These are phyloP conservation scores for Zygosaccharomyces siamensis DNA, from an alignment of 805 yeast genomes.

Conservation along the genomic window DNA sequence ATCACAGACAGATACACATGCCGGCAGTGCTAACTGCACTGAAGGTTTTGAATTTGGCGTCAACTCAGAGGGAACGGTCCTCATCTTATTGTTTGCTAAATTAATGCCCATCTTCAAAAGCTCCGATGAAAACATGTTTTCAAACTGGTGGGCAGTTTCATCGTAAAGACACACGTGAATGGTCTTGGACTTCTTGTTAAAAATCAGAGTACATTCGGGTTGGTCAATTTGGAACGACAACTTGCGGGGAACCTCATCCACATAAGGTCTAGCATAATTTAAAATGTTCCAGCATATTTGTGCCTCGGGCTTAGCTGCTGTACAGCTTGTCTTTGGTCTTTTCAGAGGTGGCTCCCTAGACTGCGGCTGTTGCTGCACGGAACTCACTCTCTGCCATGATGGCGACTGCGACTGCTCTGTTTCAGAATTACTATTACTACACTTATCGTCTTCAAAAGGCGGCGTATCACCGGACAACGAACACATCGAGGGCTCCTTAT, in stretches of 20 bases:
- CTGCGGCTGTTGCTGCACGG: background rate
- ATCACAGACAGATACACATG: constrained; percentile 21
- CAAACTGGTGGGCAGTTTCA: constrained; percentile 16
- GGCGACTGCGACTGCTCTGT: background rate
- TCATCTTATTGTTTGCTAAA: constrained; percentile 10
- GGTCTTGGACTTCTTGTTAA: constrained; percentile 30
- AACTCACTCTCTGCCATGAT: background rate
- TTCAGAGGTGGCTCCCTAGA: constrained; percentile 16
- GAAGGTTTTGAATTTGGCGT: background rate
- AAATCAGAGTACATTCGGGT: constrained; percentile 28
- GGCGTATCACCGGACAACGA: background rate
- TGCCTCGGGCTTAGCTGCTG: constrained; percentile 8
- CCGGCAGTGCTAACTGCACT: constrained; percentile 18
- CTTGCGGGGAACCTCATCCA: constrained; percentile 38
- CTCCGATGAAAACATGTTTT: constrained; percentile 12
- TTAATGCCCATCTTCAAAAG: constrained; percentile 9
- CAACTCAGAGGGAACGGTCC: constrained; percentile 7
- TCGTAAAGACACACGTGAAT: constrained; percentile 24
- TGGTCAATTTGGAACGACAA: constrained; percentile 42
- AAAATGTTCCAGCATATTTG: constrained; percentile 18
- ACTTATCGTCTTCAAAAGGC: background rate
- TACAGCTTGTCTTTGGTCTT: constrained; percentile 9
- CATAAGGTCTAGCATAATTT: constrained; percentile 44
- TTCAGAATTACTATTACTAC: constrained; percentile 7
- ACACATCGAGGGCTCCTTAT: background rate